Evolutionary conservation across 148 eudicot species (phyloP).

Genomic region (Fagopyrum homotropicum): DNA sequence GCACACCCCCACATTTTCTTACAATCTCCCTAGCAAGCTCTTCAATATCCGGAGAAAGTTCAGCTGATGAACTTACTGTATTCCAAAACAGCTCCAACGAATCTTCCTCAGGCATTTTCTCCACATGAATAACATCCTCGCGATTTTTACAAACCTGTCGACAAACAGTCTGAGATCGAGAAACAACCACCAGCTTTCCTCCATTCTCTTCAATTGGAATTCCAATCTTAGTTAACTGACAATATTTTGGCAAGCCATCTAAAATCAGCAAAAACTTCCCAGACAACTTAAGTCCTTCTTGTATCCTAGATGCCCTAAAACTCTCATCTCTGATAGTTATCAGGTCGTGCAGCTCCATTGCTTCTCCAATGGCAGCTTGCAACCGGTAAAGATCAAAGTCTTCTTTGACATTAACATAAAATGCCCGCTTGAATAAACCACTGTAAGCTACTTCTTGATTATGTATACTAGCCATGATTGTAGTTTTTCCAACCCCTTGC

Average conservation of each 20-base stretch:
- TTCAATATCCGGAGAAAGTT: background rate
- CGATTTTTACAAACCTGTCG: background rate
- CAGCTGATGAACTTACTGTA: background rate
- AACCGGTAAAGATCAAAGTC: background rate
- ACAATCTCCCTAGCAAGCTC: background rate
- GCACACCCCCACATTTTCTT: background rate
- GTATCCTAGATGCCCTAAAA: background rate
- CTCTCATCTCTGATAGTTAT: background rate
- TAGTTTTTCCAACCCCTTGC: background rate
- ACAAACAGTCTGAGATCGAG: background rate
- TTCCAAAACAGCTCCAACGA: background rate
- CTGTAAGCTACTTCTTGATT: background rate
- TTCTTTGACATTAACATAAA: background rate
- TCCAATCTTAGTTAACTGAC: background rate
- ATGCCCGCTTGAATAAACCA: background rate
- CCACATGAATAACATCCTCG: background rate
- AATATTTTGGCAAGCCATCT: background rate
- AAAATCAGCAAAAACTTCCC: background rate
- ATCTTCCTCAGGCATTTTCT: background rate
- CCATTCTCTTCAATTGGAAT: background rate
- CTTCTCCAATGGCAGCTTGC: constrained; percentile 10
- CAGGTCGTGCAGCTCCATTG: background rate
- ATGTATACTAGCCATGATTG: background rate
- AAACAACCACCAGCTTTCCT: constrained; percentile 2
- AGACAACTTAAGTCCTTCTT: background rate